Percentiles rank a stretch among this genome's conserved stretches.
Evolutionary conservation across 1,284 basidiomycete species (phyloP).

Genomic region (Exobasidium cylindrosporum): DNA sequence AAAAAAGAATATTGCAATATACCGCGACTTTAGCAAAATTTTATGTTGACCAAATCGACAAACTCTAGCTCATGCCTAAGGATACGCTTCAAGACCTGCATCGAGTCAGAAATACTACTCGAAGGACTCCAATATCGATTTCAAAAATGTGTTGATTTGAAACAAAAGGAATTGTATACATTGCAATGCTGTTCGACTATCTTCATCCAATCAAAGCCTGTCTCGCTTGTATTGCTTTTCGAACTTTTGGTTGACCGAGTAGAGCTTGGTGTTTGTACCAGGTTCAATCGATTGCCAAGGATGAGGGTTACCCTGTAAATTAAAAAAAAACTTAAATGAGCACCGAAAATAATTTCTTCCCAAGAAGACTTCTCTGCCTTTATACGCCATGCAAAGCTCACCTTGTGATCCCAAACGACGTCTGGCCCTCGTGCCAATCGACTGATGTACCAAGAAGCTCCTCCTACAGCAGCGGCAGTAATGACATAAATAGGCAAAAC

Average conservation of each 20-base stretch:
- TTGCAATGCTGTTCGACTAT: too few relatives aligned
- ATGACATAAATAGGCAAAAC: slow-evolving; percentile 43
- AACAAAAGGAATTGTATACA: too few relatives aligned
- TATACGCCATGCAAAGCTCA: background rate
- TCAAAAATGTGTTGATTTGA: too few relatives aligned
- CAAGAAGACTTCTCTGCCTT: background rate
- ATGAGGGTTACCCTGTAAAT: slow-evolving; percentile 47
- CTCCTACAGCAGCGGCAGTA: slow-evolving; percentile 42
- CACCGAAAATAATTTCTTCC: background rate
- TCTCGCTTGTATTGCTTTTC: slow-evolving; percentile 49
- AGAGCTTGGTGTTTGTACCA: slow-evolving; percentile 48
- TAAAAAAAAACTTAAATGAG: too few relatives aligned
- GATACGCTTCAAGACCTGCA: too few relatives aligned
- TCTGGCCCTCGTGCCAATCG: slow-evolving; percentile 47
- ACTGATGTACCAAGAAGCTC: slow-evolving; percentile 47
- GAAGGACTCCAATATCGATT: too few relatives aligned
- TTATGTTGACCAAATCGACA: too few relatives aligned
- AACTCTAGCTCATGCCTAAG: too few relatives aligned
- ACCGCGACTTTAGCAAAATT: too few relatives aligned
- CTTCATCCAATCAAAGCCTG: slow-evolving; percentile 39
- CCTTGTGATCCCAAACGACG: slow-evolving; percentile 52
- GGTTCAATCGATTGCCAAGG: slow-evolving; percentile 51
- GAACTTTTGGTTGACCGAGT: slow-evolving; percentile 35
- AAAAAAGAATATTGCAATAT: too few relatives aligned
- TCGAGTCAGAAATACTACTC: too few relatives aligned